Base-by-base conservation (phyloP, 768 basidiomycete genomes). In the Chalciporus sphaerocephalus region DNA sequence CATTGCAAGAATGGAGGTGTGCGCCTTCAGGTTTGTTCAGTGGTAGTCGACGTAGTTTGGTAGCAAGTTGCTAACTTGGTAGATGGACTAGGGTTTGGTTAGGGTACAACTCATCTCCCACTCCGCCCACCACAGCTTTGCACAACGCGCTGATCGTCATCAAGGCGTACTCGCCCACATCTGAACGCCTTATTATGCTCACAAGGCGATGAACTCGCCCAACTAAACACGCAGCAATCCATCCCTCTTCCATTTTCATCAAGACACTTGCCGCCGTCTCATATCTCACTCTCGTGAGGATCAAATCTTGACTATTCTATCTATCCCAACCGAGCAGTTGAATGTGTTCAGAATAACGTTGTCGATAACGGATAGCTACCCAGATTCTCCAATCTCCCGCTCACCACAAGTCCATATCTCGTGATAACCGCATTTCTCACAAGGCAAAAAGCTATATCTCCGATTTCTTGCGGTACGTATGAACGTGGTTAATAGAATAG, bases 231-330 rank as follows among this genome's bases (percentile, higher is more conserved):
- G 51, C 47, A 54, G 49, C 44, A 36, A 25, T 24, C 4, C 38
- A 27, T 40, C 40, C 36, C 33, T 32, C 52, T 58, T 62, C 57
- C 60, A 62, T 59, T 53, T 48, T 37, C 12, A 32, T 28, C 24
- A 24, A 38, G 30, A 32, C 30, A 6, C 30, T 32, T n/a, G 2
- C 30, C 24, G 3, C 44, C 37, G 35, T 22, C 21, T 17, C 36
- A 42, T 49, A 56, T 56, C 47, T 46, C 38, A 42, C 28, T n/a
- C 20, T 42, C 42, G 37, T 38, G 59, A 50, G 52, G 58, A 58
- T 61, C 57, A 44, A 30, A 40, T 54, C 39, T 47, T 36, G 37
- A 50, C 46, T 40, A 27, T 32, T 30, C 30, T 41, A 36, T 30
- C 30, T 41, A 36, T 21, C 30, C 30, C 30, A 32, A 32, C 15